Evolutionary conservation across 2,329 filamentous ascomycete species (phyloP), one percentile per base, ranked within the genome.

Genomic region (Boeremia exigua): DNA sequence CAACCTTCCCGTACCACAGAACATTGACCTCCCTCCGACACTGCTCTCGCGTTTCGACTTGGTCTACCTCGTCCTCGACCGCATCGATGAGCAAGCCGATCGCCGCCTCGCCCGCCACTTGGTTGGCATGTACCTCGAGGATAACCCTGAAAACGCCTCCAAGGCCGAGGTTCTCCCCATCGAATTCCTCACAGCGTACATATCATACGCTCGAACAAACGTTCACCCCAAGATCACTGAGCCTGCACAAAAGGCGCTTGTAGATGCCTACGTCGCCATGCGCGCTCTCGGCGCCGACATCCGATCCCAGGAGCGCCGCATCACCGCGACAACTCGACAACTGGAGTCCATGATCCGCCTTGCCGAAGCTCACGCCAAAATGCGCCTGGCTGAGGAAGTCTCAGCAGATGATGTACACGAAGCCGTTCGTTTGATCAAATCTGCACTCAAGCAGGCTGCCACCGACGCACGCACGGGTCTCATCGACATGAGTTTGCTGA

Each of bases 341-440:
- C 84, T 99, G 6, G 96, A 99, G 79, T 95, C 90, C 40, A 99
- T 99, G 96, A 98, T 99, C 72, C 94, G 95, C 59, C 88, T 99
- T 3, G 81, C 93, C 1, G 95, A 99, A 80, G 95, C 93, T 0
- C 96, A 99, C 77, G 96, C 95, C 45, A 97, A 97, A 77, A 99
- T 99, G 96, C 90, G 95, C 4, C 85, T 99, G 5, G 86, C 89
- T 0, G 75, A 81, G 2, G 85, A 82, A 12, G 95, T 99, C 37
- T 92, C 90, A 0, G 86, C 84, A 27, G 84, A 85, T 44, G 96
- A 99, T 69, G 96, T 99, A 6, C 80, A 86, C 45, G 95, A 99
- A 79, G 93, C 95, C 0, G 91, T 96, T 42, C 89, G 95, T 10
- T 82, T 99, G 37, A 99, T 99, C 77, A 92, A 94, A 70, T 90